Evolutionary conservation across 169 alveolate species (phyloP).

Genomic region (Amoebophrya sp.): DNA sequence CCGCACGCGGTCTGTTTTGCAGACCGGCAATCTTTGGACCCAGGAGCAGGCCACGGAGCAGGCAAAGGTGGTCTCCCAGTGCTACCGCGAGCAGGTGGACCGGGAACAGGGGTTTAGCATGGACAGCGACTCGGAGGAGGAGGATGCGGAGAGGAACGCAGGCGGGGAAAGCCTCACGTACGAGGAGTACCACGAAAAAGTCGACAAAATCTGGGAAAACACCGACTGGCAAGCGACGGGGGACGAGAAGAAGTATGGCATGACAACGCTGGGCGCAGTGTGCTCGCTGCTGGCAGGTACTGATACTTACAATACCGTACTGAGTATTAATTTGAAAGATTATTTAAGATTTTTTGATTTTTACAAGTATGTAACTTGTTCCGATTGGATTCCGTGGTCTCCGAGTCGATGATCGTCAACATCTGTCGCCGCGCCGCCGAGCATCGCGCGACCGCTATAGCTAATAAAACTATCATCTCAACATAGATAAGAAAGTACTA

Average conservation of each 20-base stretch:
- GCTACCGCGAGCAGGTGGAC: neutral
- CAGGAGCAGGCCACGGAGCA: neutral
- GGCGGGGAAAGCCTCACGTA: neutral
- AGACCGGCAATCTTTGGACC: too few relatives aligned
- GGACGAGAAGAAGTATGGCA: neutral
- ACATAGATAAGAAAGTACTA: neutral
- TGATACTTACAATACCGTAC: neutral
- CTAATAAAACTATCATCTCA: neutral
- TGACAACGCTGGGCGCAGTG: neutral
- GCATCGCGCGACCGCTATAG: neutral
- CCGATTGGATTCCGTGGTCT: neutral
- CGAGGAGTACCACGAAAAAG: neutral
- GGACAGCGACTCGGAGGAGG: neutral
- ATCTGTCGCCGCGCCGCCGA: neutral
- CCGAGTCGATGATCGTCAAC: neutral
- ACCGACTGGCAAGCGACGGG: neutral
- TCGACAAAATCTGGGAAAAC: neutral
- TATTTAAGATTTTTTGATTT: too few relatives aligned
- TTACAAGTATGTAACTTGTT: too few relatives aligned
- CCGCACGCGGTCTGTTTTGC: too few relatives aligned
- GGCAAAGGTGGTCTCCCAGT: neutral
- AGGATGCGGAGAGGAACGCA: neutral
- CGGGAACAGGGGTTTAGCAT: too few relatives aligned
- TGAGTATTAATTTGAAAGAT: neutral
- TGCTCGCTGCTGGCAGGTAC: neutral